Conservation (phyloP, 2,329 filamentous ascomycete genomes). For the Aspergillus amoenus region DNA sequence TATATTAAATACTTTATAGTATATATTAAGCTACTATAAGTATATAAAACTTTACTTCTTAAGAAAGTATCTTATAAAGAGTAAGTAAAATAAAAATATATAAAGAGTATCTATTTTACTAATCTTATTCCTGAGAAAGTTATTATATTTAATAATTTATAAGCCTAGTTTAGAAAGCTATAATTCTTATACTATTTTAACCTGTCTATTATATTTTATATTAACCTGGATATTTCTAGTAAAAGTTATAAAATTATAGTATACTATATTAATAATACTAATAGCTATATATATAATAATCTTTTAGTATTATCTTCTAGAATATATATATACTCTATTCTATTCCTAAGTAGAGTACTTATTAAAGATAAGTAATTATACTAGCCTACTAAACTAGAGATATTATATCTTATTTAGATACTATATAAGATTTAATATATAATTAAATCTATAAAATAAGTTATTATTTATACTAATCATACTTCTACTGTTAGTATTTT, state of each 20-base stretch:
- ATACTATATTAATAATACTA: neutral
- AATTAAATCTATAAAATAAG: too few relatives aligned
- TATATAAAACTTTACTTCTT: too few relatives aligned
- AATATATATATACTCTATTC: neutral
- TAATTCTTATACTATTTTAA: neutral
- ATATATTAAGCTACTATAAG: too few relatives aligned
- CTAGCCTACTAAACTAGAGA: neutral
- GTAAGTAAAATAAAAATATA: too few relatives aligned
- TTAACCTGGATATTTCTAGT: neutral
- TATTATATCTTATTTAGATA: neutral
- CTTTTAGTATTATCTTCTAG: neutral
- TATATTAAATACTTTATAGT: too few relatives aligned
- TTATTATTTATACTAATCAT: too few relatives aligned
- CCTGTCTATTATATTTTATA: neutral
- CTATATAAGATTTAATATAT: neutral
- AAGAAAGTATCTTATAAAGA: too few relatives aligned
- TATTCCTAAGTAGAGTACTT: neutral
- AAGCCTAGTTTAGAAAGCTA: neutral
- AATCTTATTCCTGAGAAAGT: rapidly evolving
- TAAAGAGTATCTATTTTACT: too few relatives aligned
- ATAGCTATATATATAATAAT: neutral
- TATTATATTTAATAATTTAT: neutral
- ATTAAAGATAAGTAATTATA: neutral
- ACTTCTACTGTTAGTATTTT: too few relatives aligned
- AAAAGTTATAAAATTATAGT: neutral